Conservation (phyloP, 805 yeast species). For the Saccharomycopsis sp. region DNA sequence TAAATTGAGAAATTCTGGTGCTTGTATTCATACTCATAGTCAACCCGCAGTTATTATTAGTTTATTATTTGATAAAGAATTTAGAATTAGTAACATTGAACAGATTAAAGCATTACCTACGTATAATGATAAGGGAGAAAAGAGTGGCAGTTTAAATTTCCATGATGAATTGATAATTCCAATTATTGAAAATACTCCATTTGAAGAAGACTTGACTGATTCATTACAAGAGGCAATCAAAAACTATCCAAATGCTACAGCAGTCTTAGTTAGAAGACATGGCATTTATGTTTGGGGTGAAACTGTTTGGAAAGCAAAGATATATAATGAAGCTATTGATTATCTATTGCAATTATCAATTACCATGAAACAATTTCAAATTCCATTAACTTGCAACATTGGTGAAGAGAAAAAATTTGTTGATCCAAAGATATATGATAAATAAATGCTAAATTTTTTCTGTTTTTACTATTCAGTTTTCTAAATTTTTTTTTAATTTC, state of each 20-base stretch:
- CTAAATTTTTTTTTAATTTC: not conserved
- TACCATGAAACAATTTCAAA: constrained; percentile 67
- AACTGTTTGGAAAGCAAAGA: constrained; percentile 84
- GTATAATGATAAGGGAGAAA: constrained; percentile 34
- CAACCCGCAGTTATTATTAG: constrained; percentile 81
- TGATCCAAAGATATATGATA: not conserved
- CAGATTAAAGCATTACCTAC: constrained; percentile 89
- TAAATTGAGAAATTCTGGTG: constrained; percentile 67
- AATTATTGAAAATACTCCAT: constrained; percentile 84
- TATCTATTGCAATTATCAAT: constrained; percentile 80
- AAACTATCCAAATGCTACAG: constrained; percentile 73
- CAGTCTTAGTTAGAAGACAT: constrained; percentile 86
- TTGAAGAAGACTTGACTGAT: constrained; percentile 75
- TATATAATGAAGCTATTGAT: constrained; percentile 89
- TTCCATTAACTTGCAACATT: constrained; percentile 39
- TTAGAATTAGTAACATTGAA: constrained; percentile 74
- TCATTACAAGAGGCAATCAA: constrained; percentile 55
- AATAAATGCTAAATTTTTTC: too few relatives aligned
- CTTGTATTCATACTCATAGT: constrained; percentile 93
- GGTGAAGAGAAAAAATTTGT: constrained; percentile 27
- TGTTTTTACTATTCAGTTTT: too few relatives aligned
- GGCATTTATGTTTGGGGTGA: constrained; percentile 98
- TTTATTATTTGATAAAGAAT: constrained; percentile 60
- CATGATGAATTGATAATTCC: constrained; percentile 78
- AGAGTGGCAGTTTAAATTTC: constrained; percentile 55